Evolutionary conservation across 1,284 basidiomycete genomes (phyloP).

Genomic region (Malassezia yamatoensis): DNA sequence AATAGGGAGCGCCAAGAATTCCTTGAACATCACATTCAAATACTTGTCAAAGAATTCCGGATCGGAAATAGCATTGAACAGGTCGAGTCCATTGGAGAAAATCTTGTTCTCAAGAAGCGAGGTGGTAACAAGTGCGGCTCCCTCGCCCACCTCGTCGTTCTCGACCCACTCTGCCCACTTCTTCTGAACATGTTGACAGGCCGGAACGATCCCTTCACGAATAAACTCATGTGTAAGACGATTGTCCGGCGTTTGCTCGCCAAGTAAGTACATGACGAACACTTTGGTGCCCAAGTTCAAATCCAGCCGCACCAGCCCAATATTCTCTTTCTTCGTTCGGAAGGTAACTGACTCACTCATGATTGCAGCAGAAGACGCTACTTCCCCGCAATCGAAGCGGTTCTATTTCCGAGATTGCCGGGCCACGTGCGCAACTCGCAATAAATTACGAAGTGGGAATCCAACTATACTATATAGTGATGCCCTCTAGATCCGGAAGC

Average conservation of each 20-base stretch:
- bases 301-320: constrained; percentile 19
- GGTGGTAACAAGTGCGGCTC: constrained; percentile 38
- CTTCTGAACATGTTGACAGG: constrained; percentile 65
- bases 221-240: constrained; percentile 58
- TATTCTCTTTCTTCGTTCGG: neutral
- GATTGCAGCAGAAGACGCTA: neutral
- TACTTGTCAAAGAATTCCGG: constrained; percentile 56
- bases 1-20: constrained; percentile 51
- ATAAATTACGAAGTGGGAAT: too few species aligned
- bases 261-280: constrained; percentile 30
- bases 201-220: constrained; percentile 59
- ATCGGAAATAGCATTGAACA: constrained; percentile 57
- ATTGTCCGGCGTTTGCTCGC: constrained; percentile 54
- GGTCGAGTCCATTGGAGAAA: constrained; percentile 59
- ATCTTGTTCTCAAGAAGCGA: constrained; percentile 29
- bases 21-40: constrained; percentile 52
- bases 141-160: constrained; percentile 19
- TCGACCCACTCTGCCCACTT: constrained; percentile 58
- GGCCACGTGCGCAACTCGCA: neutral
- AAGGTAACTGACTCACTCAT: constrained; percentile 7
- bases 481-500: constrained; percentile 26
- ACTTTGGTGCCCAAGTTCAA: constrained; percentile 23
- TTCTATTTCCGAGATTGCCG: neutral
- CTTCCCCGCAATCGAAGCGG: neutral
- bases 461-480: neutral